phyloP scores from a whole-genome alignment of 225 moss, liverwort and hornwort species.

The Sphagnum contortum region DNA sequence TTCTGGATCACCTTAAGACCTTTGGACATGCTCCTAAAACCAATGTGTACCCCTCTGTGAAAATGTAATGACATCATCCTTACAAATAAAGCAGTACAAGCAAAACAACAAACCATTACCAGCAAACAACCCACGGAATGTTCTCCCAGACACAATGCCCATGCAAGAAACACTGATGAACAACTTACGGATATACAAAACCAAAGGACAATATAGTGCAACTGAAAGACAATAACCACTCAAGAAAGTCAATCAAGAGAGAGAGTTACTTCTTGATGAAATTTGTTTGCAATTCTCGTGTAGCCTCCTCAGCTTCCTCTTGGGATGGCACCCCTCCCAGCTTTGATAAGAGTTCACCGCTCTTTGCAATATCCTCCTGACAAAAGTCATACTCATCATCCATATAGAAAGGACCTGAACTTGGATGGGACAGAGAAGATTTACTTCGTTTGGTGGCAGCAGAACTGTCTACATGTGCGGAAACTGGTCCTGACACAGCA shows the following conservation, averaged over 20 bases:
- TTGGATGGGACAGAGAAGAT: slow-evolving; percentile 45
- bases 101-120: no score
- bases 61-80: no score
- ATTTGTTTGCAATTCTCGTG: slow-evolving; percentile 57
- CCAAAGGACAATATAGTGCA: no score
- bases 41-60: no score
- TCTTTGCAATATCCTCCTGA: slow-evolving; percentile 34
- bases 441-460: slow-evolving; percentile 42
- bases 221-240: not conserved
- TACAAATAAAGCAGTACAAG: no score
- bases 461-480: slow-evolving; percentile 54
- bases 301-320: slow-evolving; percentile 69
- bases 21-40: no score
- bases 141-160: no score
- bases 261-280: slow-evolving; percentile 47
- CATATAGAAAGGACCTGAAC: slow-evolving; percentile 46
- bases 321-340: slow-evolving; percentile 60
- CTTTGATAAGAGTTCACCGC: slow-evolving; percentile 19
- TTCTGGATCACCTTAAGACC: no score
- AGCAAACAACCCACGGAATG: no score
- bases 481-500: slow-evolving; percentile 47
- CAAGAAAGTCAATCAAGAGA: not conserved
- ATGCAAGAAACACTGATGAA: no score
- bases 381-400: slow-evolving; percentile 80
- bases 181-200: no score